A percentile compares a stretch with the other conserved stretches of the same genome.
Evolutionary conservation across 2,329 filamentous ascomycete species (phyloP).

Genomic region (Fusarium ramigenum): DNA sequence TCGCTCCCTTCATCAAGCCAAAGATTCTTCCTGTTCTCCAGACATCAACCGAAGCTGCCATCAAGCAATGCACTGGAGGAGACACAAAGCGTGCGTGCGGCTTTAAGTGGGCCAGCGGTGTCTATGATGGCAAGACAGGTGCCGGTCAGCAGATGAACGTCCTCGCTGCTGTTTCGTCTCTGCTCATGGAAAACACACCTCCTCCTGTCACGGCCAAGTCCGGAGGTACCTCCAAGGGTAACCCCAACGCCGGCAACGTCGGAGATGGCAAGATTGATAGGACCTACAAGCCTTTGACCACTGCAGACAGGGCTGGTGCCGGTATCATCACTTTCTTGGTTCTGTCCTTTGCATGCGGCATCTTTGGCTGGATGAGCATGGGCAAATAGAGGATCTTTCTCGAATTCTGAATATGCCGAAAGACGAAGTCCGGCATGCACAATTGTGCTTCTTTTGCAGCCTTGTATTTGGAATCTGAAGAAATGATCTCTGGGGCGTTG

Average conservation of each 20-base stretch:
- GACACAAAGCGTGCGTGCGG: slow-evolving; percentile 60
- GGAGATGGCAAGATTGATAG: slow-evolving; percentile 49
- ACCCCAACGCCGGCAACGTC: slow-evolving; percentile 54
- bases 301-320: slow-evolving; percentile 58
- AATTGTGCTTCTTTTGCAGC: slow-evolving; percentile 21
- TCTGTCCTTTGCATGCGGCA: slow-evolving; percentile 50
- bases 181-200: slow-evolving; percentile 55
- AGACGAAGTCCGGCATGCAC: slow-evolving; percentile 9
- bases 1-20: slow-evolving; percentile 63
- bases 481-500: slow-evolving; percentile 37
- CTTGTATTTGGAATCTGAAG: slow-evolving; percentile 24
- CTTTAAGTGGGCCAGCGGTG: slow-evolving; percentile 61
- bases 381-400: slow-evolving; percentile 41
- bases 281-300: slow-evolving; percentile 50
- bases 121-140: slow-evolving; percentile 64
- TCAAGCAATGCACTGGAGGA: slow-evolving; percentile 64
- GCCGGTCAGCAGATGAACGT: slow-evolving; percentile 70
- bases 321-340: slow-evolving; percentile 59
- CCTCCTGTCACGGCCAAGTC: slow-evolving; percentile 56
- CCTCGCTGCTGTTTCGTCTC: slow-evolving; percentile 63
- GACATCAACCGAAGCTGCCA: slow-evolving; percentile 63
- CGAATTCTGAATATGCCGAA: slow-evolving; percentile 20
- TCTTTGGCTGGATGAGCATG: slow-evolving; percentile 61
- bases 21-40: slow-evolving; percentile 62
- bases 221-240: slow-evolving; percentile 62